Conservation (phyloP, 176 grass and related monocot genomes). For the Guadua angustifolia region DNA sequence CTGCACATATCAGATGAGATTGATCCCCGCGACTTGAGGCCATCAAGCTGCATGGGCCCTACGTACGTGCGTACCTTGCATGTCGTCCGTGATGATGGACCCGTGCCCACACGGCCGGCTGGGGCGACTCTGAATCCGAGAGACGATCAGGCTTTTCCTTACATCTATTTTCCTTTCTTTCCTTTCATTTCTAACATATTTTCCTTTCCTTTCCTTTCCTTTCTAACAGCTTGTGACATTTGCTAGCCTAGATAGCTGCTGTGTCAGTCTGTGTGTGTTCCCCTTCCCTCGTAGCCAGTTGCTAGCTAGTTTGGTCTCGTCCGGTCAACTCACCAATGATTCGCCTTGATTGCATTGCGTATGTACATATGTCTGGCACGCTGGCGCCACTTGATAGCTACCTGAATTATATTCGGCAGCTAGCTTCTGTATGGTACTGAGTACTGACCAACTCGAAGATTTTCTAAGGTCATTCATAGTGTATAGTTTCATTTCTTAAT, state of each 20-base stretch:
- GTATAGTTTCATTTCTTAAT: too few species aligned
- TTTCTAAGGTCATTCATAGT: too few species aligned
- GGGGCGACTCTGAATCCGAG: not conserved
- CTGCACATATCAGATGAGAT: not conserved
- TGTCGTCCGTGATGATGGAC: not conserved
- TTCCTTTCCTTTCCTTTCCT: not conserved
- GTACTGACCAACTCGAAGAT: not conserved
- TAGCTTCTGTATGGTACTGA: not conserved
- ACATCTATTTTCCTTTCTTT: not conserved
- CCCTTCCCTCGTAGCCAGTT: not conserved
- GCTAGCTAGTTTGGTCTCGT: not conserved
- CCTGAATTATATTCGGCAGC: not conserved
- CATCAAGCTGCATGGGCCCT: not conserved
- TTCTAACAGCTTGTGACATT: constrained; percentile 4
- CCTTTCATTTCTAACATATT: not conserved
- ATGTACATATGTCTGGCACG: not conserved
- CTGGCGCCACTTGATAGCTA: not conserved
- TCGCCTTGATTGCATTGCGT: not conserved
- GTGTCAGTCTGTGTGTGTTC: not conserved
- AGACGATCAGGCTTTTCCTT: not conserved
- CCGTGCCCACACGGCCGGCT: not conserved
- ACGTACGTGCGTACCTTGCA: not conserved
- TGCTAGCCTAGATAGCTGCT: not conserved
- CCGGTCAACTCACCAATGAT: constrained; percentile 24
- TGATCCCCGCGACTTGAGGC: not conserved